Evolutionary conservation across 208 protist species (phyloP).

Genomic region (Crithidia mellificae): DNA sequence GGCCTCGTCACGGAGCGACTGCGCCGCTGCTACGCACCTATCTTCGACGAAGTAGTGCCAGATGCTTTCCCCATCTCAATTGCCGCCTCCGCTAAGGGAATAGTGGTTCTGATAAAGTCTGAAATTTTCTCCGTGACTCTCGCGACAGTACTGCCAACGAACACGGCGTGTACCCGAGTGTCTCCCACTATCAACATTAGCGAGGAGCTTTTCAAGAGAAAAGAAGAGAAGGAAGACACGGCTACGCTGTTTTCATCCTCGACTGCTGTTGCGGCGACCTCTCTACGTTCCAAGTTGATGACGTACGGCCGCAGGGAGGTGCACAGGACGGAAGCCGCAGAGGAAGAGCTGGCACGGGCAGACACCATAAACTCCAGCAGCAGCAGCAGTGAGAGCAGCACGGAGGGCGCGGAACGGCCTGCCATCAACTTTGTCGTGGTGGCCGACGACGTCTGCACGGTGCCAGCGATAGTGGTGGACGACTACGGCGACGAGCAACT

Average conservation of each 20-base stretch:
- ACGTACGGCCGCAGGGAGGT: no score
- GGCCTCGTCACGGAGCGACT: slow-evolving; percentile 5
- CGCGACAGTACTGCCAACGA: neutral
- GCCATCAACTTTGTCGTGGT: neutral
- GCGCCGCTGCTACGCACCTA: slow-evolving; percentile 1
- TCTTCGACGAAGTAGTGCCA: neutral
- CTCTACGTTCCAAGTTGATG: no score
- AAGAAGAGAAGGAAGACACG: no score
- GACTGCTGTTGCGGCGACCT: no score
- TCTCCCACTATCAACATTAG: no score
- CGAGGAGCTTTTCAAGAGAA: no score
- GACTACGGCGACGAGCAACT: neutral
- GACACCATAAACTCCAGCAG: neutral
- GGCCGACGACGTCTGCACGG: neutral
- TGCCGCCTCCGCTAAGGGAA: neutral
- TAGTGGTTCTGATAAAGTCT: slow-evolving; percentile 5
- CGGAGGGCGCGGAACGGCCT: neutral
- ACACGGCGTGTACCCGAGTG: slow-evolving; percentile 4
- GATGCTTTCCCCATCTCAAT: slow-evolving; percentile 13
- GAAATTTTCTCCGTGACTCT: neutral
- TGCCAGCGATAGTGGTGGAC: slow-evolving; percentile 9
- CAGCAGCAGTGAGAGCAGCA: neutral
- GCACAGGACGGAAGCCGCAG: no score
- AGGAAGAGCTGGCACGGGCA: no score
- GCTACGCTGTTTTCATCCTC: no score